Evolutionary conservation across 2,329 filamentous ascomycete genomes (phyloP), one percentile per base, ranked within the genome.

Genomic region (Talaromyces piceae): DNA sequence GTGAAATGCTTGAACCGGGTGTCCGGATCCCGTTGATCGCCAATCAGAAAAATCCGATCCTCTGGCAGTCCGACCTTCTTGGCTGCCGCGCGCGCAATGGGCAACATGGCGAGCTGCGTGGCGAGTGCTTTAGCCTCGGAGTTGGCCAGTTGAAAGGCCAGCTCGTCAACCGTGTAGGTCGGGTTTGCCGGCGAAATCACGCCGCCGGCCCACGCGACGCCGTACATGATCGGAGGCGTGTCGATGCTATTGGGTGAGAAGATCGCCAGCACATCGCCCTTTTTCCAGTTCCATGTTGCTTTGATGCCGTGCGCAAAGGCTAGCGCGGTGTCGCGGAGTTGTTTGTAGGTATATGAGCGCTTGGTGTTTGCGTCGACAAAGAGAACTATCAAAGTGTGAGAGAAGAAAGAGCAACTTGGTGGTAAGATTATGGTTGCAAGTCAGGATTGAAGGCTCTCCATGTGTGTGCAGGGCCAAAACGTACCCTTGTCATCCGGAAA

Each of bases 161-260:
- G 77, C 69, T 97, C 91, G 8, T 88, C 82, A 11, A 80, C 80
- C 0, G 87, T 95, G 70, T 95, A 95, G 3, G 83, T 82, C 18
- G 91, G 90, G 63, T 96, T 96, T 2, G 88, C 90, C 0, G 91
- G 89, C n/a, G 85, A 89, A 9, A 88, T 72, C 47, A 88, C 74
- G 26, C 87, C 90, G 43, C 90, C 91, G 0, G 88, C 86, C 87
- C 88, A 96, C 57, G 86, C 81, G 8, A 82, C 78, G 25, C 90
- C 91, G 75, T 88, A 88, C 67, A 82, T 88, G 44, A 90, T 69
- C 3, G 84, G 75, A 0, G 88, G 84, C 0, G 85, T 88, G 67
- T 96, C 91, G 63, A 96, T 86, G 66, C 79, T 83, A 67, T 97
- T 96, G 25, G 90, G 87, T 3, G 88, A 84, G 74, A 86, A 95